Evolutionary conservation across 805 yeast species (phyloP).

Genomic region (Ogataea kodamae): DNA sequence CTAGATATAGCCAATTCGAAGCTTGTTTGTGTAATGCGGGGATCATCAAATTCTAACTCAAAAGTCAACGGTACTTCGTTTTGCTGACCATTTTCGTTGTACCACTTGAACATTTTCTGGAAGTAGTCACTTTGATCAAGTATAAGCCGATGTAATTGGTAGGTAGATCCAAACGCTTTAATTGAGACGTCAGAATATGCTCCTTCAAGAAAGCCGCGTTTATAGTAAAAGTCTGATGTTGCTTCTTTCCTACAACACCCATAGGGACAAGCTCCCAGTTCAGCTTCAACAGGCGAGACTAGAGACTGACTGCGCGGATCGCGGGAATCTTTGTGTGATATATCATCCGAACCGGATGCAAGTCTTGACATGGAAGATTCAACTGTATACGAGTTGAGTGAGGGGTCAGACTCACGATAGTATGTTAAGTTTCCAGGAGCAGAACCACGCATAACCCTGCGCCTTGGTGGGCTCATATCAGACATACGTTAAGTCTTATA

Average conservation of each 20-base stretch:
- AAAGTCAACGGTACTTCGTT: conserved; percentile 8
- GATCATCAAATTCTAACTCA: conserved; percentile 39
- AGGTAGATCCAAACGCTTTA: conserved; percentile 42
- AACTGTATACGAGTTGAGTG: conserved; percentile 2
- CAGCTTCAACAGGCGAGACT: conserved; percentile 5
- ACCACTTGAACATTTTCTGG: conserved; percentile 45
- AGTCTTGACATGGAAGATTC: conserved; percentile 9
- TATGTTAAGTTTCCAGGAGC: conserved; percentile 23
- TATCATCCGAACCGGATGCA: conserved; percentile 11
- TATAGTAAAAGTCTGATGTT: conserved; percentile 32
- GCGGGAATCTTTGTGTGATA: conserved; percentile 12
- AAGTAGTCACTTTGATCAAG: conserved; percentile 47
- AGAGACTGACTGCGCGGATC: conserved; percentile 1
- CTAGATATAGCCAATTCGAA: conserved; percentile 47
- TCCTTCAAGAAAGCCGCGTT: conserved; percentile 42
- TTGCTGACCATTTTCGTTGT: conserved; percentile 13
- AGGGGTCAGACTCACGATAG: conserved; percentile 14
- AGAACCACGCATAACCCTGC: conserved; percentile 17
- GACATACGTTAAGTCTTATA: conserved; percentile 10
- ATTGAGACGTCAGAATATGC: conserved; percentile 47
- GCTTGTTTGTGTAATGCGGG: conserved; percentile 40
- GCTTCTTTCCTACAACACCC: conserved; percentile 27
- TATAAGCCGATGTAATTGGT: conserved; percentile 44
- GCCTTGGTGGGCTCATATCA: conserved; percentile 15
- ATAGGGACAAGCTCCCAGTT: conserved; percentile 22